Evolutionary conservation across 2,329 filamentous ascomycete species (phyloP).

Genomic region (Calonectria hawksworthii): DNA sequence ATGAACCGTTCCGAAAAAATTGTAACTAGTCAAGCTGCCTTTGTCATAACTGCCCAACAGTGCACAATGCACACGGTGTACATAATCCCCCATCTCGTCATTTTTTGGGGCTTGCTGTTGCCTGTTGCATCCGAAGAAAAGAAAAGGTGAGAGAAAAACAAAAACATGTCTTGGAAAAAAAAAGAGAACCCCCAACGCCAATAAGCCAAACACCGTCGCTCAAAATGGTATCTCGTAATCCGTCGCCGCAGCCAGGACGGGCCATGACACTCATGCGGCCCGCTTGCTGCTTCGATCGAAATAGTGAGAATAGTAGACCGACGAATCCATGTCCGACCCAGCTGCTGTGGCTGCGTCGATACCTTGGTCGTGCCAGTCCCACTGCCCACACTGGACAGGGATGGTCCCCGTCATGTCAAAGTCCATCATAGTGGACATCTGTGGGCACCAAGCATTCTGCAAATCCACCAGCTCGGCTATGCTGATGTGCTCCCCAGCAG

Average conservation of each 20-base stretch:
- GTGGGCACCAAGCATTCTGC: slow-evolving; percentile 48
- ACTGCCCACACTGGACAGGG: slow-evolving; percentile 43
- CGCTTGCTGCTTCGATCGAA: slow-evolving; percentile 27
- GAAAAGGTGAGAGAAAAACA: neutral
- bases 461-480: slow-evolving; percentile 42
- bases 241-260: neutral
- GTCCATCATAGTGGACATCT: slow-evolving; percentile 47
- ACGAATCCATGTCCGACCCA: slow-evolving; percentile 39
- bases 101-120: slow-evolving; percentile 16
- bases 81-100: neutral
- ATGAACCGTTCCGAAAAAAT: neutral
- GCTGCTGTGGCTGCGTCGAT: slow-evolving; percentile 32
- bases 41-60: neutral
- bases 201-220: slow-evolving; percentile 12
- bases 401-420: slow-evolving; percentile 44
- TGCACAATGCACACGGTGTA: slow-evolving; percentile 24
- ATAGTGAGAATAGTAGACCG: slow-evolving; percentile 25
- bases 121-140: slow-evolving; percentile 11
- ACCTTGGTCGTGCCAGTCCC: slow-evolving; percentile 46
- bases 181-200: neutral
- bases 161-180: neutral
- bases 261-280: neutral
- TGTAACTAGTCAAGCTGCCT: slow-evolving; percentile 8
- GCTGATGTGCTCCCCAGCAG: slow-evolving; percentile 38
- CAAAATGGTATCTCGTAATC: neutral